Conservation (phyloP, 2,329 filamentous ascomycete genomes). For the Epicoccum nigrum region DNA sequence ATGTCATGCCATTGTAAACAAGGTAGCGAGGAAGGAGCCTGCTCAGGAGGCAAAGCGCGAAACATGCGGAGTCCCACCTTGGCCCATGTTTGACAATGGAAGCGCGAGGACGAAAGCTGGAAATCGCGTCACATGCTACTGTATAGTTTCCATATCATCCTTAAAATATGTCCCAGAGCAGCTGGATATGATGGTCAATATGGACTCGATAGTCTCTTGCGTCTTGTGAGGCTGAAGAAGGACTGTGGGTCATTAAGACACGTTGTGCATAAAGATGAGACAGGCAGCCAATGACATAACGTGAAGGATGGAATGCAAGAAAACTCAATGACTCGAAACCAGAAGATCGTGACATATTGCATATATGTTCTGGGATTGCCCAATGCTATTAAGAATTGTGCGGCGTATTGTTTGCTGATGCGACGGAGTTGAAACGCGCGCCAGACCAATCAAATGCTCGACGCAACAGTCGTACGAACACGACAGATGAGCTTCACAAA, state of each 20-base stretch:
- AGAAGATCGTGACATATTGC: constrained; percentile 1
- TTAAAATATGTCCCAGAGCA: not conserved
- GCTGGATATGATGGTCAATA: too few relatives aligned
- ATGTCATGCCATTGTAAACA: constrained; percentile 11
- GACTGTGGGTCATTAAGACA: too few relatives aligned
- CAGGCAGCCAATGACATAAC: not conserved
- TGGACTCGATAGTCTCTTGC: too few relatives aligned
- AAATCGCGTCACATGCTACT: not conserved
- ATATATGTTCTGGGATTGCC: constrained; percentile 4
- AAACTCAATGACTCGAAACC: not conserved
- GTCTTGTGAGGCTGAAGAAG: too few relatives aligned
- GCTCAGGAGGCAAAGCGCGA: constrained; percentile 20
- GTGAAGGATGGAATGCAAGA: not conserved
- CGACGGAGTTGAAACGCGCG: constrained; percentile 16
- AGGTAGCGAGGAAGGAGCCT: not conserved
- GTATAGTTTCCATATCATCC: not conserved
- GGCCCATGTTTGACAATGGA: not conserved
- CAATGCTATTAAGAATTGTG: not conserved
- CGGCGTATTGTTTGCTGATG: constrained; percentile 6
- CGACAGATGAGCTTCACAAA: not conserved
- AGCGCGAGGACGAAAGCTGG: not conserved
- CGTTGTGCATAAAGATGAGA: too few relatives aligned
- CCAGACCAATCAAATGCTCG: constrained; percentile 5
- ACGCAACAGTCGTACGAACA: not conserved
- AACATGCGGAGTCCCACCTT: constrained; percentile 34